phyloP scores from a whole-genome alignment of 441 rosid species.

The Gossypium lobatum region DNA sequence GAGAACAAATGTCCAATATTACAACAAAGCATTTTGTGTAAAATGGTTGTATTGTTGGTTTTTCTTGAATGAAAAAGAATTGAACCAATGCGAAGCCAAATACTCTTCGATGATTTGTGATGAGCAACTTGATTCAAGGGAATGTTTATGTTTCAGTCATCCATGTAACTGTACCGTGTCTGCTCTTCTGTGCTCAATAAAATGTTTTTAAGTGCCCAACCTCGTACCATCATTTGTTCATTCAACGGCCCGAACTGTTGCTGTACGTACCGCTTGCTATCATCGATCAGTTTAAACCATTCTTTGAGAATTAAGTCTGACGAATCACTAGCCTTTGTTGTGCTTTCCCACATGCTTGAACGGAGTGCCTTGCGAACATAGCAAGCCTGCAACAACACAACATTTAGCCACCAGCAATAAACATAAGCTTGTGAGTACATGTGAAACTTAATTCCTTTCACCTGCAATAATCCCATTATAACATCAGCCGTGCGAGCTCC shows the following conservation, averaged over 20 bases:
- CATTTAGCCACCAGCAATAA: conserved; percentile 1
- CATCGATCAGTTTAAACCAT: conserved; percentile 42
- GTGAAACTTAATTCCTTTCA: conserved; percentile 12
- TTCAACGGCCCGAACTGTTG: conserved; percentile 28
- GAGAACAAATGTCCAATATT: background rate
- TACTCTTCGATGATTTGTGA: background rate
- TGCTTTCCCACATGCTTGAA: conserved; percentile 28
- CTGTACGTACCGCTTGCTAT: conserved; percentile 35
- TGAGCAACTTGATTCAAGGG: background rate
- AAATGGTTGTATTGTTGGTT: background rate
- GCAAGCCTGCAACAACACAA: conserved; percentile 38
- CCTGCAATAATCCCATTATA: conserved; percentile 55
- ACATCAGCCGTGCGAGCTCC: conserved; percentile 47
- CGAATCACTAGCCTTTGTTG: conserved; percentile 11
- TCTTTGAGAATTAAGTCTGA: conserved; percentile 23
- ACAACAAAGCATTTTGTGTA: background rate
- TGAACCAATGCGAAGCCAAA: background rate
- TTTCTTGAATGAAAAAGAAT: background rate
- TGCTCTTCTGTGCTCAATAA: conserved; percentile 58
- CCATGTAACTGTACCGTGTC: conserved; percentile 51
- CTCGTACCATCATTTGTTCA: conserved; percentile 45
- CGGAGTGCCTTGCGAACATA: conserved; percentile 39
- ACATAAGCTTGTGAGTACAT: background rate
- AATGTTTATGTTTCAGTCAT: conserved; percentile 28
- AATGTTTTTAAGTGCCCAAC: conserved; percentile 71